Evolutionary conservation across 345 rosid species (phyloP), one percentile per base, ranked within the genome.

Genomic region (Salix viminalis): DNA sequence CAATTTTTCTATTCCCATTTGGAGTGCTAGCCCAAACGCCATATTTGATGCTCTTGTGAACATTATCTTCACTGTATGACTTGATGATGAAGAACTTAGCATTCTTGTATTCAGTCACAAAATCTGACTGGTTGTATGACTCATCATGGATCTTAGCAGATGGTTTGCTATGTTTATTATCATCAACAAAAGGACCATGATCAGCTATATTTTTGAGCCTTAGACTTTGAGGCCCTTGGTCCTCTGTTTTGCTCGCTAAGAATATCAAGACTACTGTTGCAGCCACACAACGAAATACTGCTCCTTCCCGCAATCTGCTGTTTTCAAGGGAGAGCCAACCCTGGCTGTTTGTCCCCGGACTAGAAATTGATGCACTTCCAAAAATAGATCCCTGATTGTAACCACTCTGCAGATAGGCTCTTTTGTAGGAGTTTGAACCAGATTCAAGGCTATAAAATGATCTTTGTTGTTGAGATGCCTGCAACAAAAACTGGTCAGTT

Each of bases 191-290:
- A 82, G 93, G 81, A 81, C 77, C 84, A 74, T 80, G 90, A 26
- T 90, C 94, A 23, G 83, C 81, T 66, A 82, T 78, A 66, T 78
- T 78, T 78, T 83, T 86, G 94, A 81, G 67, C 83, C 88, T 90
- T 93, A 62, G 91, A 86, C 86, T 93, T 93, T 73, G 84, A 87
- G 76, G 96, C 97, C 75, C 97, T 89, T 64, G 97, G 97, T 78
- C 97, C 97, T 52, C 94, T 83, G 87, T 93, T 93, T 88, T 90
- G 96, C 86, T 93, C 97, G 56, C 80, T 87, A 56, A 90, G 88
- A 76, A 91, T 90, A 83, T 90, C 96, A 83, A 86, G 87, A 69
- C 69, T 83, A 77, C 92, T 87, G 76, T 86, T 87, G 77, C 91
- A 93, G 70, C 93, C 90, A 82, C 90, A 89, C 2, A 85, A 50